phyloP scores from a whole-genome alignment of 2,329 filamentous ascomycete species.

The Trichoderma sp. region DNA sequence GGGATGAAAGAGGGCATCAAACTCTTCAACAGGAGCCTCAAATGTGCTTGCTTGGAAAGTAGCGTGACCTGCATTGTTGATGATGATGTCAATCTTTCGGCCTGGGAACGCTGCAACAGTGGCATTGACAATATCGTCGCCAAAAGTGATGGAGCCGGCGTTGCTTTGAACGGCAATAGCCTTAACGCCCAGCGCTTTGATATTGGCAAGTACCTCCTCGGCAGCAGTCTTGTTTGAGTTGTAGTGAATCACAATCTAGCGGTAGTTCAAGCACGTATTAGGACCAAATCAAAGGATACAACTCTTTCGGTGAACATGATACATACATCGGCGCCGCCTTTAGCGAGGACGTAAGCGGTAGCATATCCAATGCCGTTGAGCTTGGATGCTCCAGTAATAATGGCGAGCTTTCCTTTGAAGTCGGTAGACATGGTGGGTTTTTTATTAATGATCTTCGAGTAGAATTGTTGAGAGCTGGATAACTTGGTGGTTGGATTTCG shows the following conservation, averaged over 20 bases:
- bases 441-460: background rate
- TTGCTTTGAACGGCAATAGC: conserved; percentile 12
- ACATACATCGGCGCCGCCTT: conserved; percentile 48
- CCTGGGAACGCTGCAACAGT: conserved; percentile 44
- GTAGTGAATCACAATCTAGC: conserved; percentile 57
- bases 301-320: background rate
- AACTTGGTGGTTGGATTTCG: background rate
- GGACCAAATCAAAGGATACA: too few relatives aligned
- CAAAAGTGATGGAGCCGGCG: conserved; percentile 50
- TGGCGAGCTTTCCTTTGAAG: conserved; percentile 39
- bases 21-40: conserved; percentile 47
- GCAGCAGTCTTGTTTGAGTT: conserved; percentile 44
- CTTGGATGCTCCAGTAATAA: conserved; percentile 55
- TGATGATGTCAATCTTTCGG: conserved; percentile 56
- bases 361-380: conserved; percentile 55
- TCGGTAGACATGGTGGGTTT: background rate
- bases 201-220: conserved; percentile 45
- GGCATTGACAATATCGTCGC: conserved; percentile 55
- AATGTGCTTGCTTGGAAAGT: conserved; percentile 45
- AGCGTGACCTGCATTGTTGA: conserved; percentile 56
- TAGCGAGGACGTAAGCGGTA: conserved; percentile 53
- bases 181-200: conserved; percentile 29
- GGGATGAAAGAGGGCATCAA: conserved; percentile 47
- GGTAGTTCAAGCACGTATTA: background rate
- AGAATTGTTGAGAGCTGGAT: background rate